Base-by-base conservation (phyloP, 306 rosid species). In the Glycine latifolia region DNA sequence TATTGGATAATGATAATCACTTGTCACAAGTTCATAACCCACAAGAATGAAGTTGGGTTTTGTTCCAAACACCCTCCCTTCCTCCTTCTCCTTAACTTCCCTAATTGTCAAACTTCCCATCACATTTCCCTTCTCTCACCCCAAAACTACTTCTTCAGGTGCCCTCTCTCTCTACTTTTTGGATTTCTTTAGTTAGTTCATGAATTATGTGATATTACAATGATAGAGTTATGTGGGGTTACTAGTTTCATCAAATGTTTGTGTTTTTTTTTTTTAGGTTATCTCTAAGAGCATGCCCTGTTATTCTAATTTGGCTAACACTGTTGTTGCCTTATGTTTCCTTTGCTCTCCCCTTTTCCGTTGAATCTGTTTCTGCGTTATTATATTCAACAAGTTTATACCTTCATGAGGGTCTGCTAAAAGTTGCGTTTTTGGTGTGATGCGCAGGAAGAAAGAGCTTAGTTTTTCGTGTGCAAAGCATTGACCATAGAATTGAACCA, bases 361-460 rank as follows among this genome's bases (percentile, higher is more conserved):
- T 66, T 43, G 6, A 39, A 39, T 4, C 44, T 39, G 44, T 39
- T 39, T 39, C 44, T 39, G 44, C 44, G 44, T 39, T 39, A 39
- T 39, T 39, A 39, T 46, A 15, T 66, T 41, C 33, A 67, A 15
- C 52, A 15, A 67, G 7, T 9, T 67, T 41, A 43, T 67, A 41
- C 10, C 6, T 46, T 69, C 10, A 10, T 0, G n/a, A 16, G 60
- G 73, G 62, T 53, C 16, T 77, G 52, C 56, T 65, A 61, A 67
- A 89, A 81, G 47, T 86, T 63, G 50, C 52, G 68, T 62, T 15
- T 20, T 39, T 75, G 6, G 12, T 71, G 26, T 44, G 71, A 50
- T 54, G 69, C 20, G 75, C 87, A 93, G 94, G 88, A 81, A 84
- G 79, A 67, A 86, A 66, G 74, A 77, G 68, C 16, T 73, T 71